Base-by-base conservation (phyloP, 1,139 yeast species). In the Saccharomycopsis hybrid region DNA sequence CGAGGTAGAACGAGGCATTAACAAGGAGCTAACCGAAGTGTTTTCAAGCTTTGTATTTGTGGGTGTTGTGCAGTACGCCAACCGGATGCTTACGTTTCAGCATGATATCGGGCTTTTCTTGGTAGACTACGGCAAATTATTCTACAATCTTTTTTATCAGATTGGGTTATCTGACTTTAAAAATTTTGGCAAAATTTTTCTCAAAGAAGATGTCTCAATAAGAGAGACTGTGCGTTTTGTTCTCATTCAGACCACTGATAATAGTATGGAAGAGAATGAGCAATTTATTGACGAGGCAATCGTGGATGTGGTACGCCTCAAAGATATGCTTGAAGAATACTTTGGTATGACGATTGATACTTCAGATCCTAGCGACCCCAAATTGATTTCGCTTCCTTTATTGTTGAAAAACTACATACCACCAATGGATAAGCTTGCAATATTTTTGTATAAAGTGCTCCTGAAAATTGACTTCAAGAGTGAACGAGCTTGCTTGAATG, bases 321-420 rank as follows among this genome's bases (percentile, higher is more conserved):
- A 67, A 39, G 89, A 82, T 11, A 92, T 94, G 98, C 71, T 85
- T 49, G 61, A 67, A 7, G 97, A 90, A 57, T 92, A 94, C 59
- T 92, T 89, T 62, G 72, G 74, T 11, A 71, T 90, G 3, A 66
- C 62, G 5, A 58, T 81, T 1, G 62, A 61, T 3, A 63, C 59
- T 35, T 59, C 63, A n/a, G 60, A 56, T 2, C 50, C 59, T 1
- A 63, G 60, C 0, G 65, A 65, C 3, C 70, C 72, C 0, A 60
- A 57, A 30, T 56, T 89, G 2, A 54, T 50, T 2, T 64, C 82
- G 3, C 54, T 92, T 2, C 98, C 98, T 0, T 65, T 90, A 65
- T 64, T 92, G 2, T 56, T 86, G 40, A 76, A 75, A 52, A 80
- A 78, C 1, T 77, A 87, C 51, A 60, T 62, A 1, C 97, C 97